A percentile compares a stretch with the other conserved stretches of the same genome.
phyloP scores from a whole-genome alignment of 192 early-diverging fungal genomes.

The Rhizophagus clarus region DNA sequence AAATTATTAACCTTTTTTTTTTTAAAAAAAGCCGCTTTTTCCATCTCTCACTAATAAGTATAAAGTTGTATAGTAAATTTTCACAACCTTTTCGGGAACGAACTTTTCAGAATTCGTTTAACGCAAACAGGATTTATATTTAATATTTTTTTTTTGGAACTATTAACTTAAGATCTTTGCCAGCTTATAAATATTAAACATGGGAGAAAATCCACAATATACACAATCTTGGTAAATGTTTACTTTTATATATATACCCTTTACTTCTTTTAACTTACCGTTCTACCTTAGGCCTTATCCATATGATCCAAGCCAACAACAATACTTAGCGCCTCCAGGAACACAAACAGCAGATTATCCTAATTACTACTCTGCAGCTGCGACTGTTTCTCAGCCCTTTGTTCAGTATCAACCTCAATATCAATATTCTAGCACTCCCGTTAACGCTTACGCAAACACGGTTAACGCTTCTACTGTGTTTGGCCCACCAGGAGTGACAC shows the following conservation, averaged over 20 bases:
- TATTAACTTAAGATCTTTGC: background rate
- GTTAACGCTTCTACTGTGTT: constrained; percentile 16
- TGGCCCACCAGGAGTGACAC: constrained; percentile 17
- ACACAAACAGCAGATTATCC: constrained; percentile 27
- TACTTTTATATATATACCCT: background rate
- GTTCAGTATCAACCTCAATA: constrained; percentile 3
- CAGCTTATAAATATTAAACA: background rate
- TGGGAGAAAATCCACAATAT: constrained; percentile 29
- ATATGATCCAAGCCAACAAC: constrained; percentile 29
- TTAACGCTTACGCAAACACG: background rate
- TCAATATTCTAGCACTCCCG: background rate
- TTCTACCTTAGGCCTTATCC: constrained; percentile 3
- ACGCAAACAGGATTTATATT: background rate
- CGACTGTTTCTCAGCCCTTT: background rate
- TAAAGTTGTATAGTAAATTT: background rate
- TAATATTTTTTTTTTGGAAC: background rate
- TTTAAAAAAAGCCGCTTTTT: background rate
- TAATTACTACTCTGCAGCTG: background rate
- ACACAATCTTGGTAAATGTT: constrained; percentile 4
- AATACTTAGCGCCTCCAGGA: constrained; percentile 25
- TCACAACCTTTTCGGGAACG: background rate
- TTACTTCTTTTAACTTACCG: background rate
- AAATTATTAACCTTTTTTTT: background rate
- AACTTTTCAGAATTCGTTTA: background rate
- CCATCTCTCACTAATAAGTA: background rate